Evolutionary conservation across 2,329 filamentous ascomycete species (phyloP), one percentile per base, ranked within the genome.

Genomic region (Botrytis deweyae): DNA sequence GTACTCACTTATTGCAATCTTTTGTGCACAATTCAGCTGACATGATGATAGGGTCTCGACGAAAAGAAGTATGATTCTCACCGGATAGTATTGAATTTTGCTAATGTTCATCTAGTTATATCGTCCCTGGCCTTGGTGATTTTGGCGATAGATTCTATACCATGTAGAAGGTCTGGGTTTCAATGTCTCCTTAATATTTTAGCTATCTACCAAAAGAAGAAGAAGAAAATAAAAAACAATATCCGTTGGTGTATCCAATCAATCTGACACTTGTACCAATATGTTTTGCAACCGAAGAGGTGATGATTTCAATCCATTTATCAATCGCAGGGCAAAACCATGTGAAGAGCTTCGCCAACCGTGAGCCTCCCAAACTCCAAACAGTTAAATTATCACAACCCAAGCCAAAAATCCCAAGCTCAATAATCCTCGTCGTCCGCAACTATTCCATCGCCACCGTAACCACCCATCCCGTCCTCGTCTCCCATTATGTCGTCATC

Each of bases 71-170:
- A 87, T 81, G 90, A 86, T 58, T 7, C 49, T 63, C 29, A 55
- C 16, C 64, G 42, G 64, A 69, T 65, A n/a, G 18, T 29, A 67
- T 75, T 70, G 74, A 69, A 40, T 69, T 40, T 69, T 55, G 59
- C 65, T 65, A 66, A 33, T 58, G 33, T 72, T 29, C 70, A 52
- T 77, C 76, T 82, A 98, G 95, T 83, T 98, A 98, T 82, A 98
- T 98, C 81, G 90, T 97, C 72, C 95, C 95, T 42, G 95, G 95
- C 42, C 87, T 98, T 29, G 95, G 95, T 77, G 95, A 98, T 82
- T 98, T 98, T 83, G 95, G 95, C 75, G 95, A 98, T 82, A 88
- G 95, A 77, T 98, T 96, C 84, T 98, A 98, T 83, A 98, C 95
- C 73, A 89, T 97, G 83, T 97, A 86, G 83, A 76, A 36, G 25